phyloP scores from a whole-genome alignment of 495 filamentous ascomycete genomes.

The Penicillium odoratum region DNA sequence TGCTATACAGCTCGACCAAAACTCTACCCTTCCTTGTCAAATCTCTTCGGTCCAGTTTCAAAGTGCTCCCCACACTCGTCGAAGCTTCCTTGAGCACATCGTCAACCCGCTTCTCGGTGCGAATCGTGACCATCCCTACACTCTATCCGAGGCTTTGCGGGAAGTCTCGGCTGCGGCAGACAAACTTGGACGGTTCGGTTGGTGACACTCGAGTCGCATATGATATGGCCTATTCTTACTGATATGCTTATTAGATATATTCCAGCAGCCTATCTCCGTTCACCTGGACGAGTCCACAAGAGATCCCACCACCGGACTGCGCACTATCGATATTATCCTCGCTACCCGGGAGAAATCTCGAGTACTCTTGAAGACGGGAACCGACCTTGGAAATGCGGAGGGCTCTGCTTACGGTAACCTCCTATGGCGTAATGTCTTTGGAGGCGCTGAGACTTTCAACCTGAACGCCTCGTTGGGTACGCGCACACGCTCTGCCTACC shows the following conservation, averaged over 20 bases:
- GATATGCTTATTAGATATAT: slow-evolving; percentile 63
- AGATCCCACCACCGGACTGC: slow-evolving; percentile 52
- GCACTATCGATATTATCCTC: slow-evolving; percentile 77
- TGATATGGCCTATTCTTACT: slow-evolving; percentile 8
- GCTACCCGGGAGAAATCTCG: slow-evolving; percentile 74
- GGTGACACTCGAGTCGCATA: slow-evolving; percentile 14
- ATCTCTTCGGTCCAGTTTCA: slow-evolving; percentile 81
- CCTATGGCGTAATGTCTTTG: slow-evolving; percentile 86
- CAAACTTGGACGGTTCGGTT: slow-evolving; percentile 82
- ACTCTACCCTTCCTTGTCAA: slow-evolving; percentile 73
- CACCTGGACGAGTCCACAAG: slow-evolving; percentile 72
- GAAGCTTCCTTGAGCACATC: slow-evolving; percentile 73
- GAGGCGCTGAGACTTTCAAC: slow-evolving; percentile 86
- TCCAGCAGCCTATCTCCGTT: slow-evolving; percentile 76
- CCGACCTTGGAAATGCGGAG: slow-evolving; percentile 86
- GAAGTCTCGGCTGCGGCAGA: slow-evolving; percentile 65
- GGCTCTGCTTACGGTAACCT: slow-evolving; percentile 86
- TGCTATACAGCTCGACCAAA: slow-evolving; percentile 67
- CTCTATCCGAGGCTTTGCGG: slow-evolving; percentile 71
- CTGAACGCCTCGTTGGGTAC: slow-evolving; percentile 85
- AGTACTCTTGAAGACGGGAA: slow-evolving; percentile 84
- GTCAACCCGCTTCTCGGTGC: slow-evolving; percentile 74
- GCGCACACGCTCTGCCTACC: slow-evolving; percentile 84
- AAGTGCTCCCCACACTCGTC: slow-evolving; percentile 73
- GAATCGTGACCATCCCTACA: slow-evolving; percentile 65